These are phyloP conservation scores for Scheffersomyces spartinae DNA, from an alignment of 805 yeast genomes.

Conservation along the genomic window DNA sequence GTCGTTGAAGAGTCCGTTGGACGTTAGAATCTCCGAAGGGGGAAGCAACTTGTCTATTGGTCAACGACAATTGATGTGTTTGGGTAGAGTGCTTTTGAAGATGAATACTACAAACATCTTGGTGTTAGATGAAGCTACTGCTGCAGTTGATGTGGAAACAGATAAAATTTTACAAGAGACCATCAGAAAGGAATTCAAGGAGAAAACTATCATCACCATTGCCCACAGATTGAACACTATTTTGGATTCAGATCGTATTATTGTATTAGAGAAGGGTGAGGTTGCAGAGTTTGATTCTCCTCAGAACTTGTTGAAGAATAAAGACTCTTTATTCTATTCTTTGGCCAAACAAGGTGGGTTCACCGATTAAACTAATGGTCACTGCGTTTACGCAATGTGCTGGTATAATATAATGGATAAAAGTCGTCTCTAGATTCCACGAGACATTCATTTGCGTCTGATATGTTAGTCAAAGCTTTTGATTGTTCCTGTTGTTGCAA, in stretches of 20 bases:
- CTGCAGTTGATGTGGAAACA: conserved; percentile 81
- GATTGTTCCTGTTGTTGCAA: too few species aligned
- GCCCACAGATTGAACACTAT: conserved; percentile 80
- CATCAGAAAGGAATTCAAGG: conserved; percentile 61
- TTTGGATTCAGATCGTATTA: conserved; percentile 67
- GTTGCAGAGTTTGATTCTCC: conserved; percentile 75
- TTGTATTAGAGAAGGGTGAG: conserved; percentile 65
- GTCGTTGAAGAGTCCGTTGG: conserved; percentile 28
- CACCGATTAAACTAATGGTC: conserved; percentile 38
- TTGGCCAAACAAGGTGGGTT: conserved; percentile 78
- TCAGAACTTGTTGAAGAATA: conserved; percentile 47
- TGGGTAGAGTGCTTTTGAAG: conserved; percentile 65
- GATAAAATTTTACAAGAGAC: conserved; percentile 71
- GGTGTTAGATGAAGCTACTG: conserved; percentile 78
- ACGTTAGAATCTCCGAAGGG: conserved; percentile 30
- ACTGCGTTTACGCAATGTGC: conserved; percentile 48
- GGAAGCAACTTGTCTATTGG: conserved; percentile 40
- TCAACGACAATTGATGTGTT: conserved; percentile 54
- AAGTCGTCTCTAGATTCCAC: conserved; percentile 25
- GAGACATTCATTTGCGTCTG: conserved; percentile 16
- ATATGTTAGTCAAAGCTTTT: too few species aligned
- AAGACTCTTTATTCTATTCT: conserved; percentile 63
- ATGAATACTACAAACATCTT: conserved; percentile 45
- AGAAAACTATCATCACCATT: conserved; percentile 71
- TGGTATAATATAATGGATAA: conserved; percentile 38